These are phyloP conservation scores for Gryganskiella cystojenkinii DNA, from an alignment of 192 early-diverging fungal species.

Conservation along the genomic window DNA sequence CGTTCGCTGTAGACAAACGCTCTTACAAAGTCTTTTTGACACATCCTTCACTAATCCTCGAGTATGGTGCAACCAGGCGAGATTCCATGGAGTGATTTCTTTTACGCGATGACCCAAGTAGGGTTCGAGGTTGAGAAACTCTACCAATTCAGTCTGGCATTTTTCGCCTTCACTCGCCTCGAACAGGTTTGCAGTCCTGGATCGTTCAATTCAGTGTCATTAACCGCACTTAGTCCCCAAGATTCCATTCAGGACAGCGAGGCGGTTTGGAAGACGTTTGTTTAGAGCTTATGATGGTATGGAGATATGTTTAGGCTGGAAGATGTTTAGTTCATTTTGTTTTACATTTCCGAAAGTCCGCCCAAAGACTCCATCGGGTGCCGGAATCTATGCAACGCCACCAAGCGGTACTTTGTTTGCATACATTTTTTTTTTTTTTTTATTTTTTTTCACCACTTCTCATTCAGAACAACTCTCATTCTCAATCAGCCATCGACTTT, in stretches of 20 bases:
- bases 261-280: conserved; percentile 27
- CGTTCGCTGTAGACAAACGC: conserved; percentile 35
- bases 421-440: no score
- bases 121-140: conserved; percentile 34
- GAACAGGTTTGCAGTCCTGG: conserved; percentile 33
- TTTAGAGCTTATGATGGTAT: conserved; percentile 31
- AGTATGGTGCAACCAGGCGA: conserved; percentile 26
- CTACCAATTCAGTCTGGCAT: conserved; percentile 39
- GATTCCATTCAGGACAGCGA: conserved; percentile 40
- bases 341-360: no score
- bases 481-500: no score
- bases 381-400: no score
- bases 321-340: no score
- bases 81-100: conserved; percentile 43
- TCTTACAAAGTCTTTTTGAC: conserved; percentile 35
- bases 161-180: conserved; percentile 42
- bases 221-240: conserved; percentile 28
- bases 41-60: conserved; percentile 26
- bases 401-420: no score
- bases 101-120: conserved; percentile 33
- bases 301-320: conserved; percentile 32
- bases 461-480: no score
- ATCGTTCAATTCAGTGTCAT: conserved; percentile 39
- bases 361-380: no score
- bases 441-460: no score